phyloP scores from a whole-genome alignment of 495 filamentous ascomycete species.

The Pseudoneurospora amorphoporcata region DNA sequence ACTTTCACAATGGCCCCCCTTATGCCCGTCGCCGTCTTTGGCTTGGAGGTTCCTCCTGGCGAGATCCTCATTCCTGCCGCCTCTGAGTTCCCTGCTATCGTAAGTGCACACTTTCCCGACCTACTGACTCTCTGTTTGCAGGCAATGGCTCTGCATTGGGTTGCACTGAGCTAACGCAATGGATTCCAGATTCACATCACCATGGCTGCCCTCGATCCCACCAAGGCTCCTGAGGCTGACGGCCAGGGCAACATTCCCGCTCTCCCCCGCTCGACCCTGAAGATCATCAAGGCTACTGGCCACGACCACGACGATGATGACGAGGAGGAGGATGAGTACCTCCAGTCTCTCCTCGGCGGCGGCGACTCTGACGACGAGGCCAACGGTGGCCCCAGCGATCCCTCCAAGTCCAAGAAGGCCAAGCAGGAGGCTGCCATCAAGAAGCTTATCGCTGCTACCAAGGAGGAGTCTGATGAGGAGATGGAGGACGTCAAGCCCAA shows the following conservation, averaged over 20 bases:
- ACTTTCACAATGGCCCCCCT: conserved; percentile 19
- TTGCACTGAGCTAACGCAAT: conserved; percentile 3
- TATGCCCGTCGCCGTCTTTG: conserved; percentile 75
- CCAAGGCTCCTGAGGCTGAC: conserved; percentile 56
- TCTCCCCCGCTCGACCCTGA: conserved; percentile 71
- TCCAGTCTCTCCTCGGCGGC: conserved; percentile 41
- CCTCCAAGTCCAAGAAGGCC: conserved; percentile 75
- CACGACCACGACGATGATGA: conserved; percentile 47
- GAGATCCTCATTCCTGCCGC: conserved; percentile 65
- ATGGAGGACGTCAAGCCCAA: conserved; percentile 52
- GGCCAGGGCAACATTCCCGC: conserved; percentile 49
- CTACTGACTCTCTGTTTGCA: not conserved
- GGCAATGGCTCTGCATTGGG: not conserved
- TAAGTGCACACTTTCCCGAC: conserved; percentile 38
- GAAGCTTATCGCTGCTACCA: conserved; percentile 59
- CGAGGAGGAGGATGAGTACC: conserved; percentile 46
- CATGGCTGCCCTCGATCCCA: conserved; percentile 96
- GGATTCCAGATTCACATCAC: conserved; percentile 74
- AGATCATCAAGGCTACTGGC: conserved; percentile 63
- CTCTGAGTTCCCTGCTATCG: conserved; percentile 67
- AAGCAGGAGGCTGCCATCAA: conserved; percentile 57
- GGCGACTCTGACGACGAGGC: conserved; percentile 57
- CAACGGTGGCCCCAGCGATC: conserved; percentile 85
- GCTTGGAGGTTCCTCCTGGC: conserved; percentile 74
- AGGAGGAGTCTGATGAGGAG: conserved; percentile 44